Evolutionary conservation across 495 filamentous ascomycete genomes (phyloP).

Genomic region (Podospora comata): DNA sequence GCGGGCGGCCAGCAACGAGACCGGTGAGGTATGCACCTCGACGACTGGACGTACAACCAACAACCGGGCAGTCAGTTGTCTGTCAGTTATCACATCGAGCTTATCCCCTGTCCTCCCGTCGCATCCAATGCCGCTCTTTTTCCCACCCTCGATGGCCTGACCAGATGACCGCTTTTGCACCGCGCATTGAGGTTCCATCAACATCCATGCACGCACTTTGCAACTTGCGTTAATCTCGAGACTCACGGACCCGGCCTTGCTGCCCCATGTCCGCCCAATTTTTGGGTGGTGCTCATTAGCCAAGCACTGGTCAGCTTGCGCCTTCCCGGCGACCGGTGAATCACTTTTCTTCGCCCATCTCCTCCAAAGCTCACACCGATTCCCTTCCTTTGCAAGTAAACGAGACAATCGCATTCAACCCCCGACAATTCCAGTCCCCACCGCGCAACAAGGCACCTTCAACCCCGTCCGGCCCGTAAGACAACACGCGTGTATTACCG

Average conservation of each 20-base stretch:
- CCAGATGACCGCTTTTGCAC: neutral
- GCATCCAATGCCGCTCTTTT: neutral
- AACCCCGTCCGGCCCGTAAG: constrained; percentile 26
- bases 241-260: neutral
- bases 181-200: neutral
- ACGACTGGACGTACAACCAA: neutral
- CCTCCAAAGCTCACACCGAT: constrained; percentile 32
- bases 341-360: constrained; percentile 31
- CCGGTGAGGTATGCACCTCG: neutral
- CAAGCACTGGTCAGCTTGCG: constrained; percentile 25
- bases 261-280: constrained; percentile 6
- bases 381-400: constrained; percentile 24
- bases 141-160: neutral
- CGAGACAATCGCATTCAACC: constrained; percentile 28
- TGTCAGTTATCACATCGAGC: neutral
- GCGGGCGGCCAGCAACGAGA: neutral
- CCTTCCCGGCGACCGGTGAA: constrained; percentile 37
- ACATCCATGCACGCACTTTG: neutral
- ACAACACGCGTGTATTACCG: constrained; percentile 22
- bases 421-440: constrained; percentile 27
- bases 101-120: neutral
- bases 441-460: constrained; percentile 18
- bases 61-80: neutral
- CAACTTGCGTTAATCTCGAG: neutral
- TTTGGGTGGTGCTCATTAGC: constrained; percentile 8